Percentiles rank a stretch among this genome's conserved stretches.
These are phyloP conservation scores for Flaveria sonorensis DNA, from an alignment of 129 eudicot genomes.

Conservation along the genomic window DNA sequence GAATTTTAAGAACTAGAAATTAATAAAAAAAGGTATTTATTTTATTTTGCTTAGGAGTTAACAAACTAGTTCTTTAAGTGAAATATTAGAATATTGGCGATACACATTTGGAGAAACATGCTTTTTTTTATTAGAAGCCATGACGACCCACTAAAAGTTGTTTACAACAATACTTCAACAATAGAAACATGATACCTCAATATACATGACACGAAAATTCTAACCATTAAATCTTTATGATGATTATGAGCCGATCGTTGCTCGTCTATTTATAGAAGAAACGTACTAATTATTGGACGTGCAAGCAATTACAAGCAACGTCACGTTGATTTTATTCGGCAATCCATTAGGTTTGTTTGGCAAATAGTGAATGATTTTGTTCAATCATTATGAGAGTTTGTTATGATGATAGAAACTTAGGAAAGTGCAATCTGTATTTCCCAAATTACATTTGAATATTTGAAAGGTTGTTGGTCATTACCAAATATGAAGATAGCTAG, in stretches of 20 bases:
- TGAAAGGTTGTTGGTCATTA: conserved; percentile 38
- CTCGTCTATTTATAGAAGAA: neutral
- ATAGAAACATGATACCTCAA: neutral
- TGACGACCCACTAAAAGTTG: neutral
- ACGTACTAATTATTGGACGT: neutral
- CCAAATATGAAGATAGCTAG: conserved; percentile 29
- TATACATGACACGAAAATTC: neutral
- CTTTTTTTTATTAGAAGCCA: neutral
- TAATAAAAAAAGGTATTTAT: neutral
- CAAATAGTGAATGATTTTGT: conserved; percentile 34
- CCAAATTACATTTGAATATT: conserved; percentile 29
- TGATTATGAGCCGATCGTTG: neutral
- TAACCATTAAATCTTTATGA: neutral
- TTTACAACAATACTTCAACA: neutral
- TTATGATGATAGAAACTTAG: conserved; percentile 42
- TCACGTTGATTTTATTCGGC: conserved; percentile 33
- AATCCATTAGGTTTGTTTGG: conserved; percentile 45
- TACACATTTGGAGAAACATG: neutral
- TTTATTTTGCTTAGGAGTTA: neutral
- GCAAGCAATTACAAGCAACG: conserved; percentile 14
- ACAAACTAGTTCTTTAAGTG: neutral
- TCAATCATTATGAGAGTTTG: conserved; percentile 44
- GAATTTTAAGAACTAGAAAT: neutral
- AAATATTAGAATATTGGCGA: neutral
- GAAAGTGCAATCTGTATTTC: conserved; percentile 34